Base-by-base conservation (phyloP, 495 filamentous ascomycete species). In the Xylaria nigripes region DNA sequence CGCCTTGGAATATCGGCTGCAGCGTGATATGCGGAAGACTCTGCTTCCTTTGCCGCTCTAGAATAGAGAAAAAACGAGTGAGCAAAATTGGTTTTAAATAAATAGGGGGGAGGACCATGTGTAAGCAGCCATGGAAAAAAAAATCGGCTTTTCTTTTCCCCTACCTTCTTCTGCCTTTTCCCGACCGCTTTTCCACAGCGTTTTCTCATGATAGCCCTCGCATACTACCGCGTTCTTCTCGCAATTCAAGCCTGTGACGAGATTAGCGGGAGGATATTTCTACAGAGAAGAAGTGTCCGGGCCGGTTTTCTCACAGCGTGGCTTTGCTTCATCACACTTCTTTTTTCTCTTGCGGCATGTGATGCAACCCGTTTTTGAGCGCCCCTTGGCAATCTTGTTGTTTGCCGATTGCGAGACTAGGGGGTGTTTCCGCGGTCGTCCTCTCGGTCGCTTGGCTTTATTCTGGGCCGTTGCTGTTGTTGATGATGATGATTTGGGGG, bases 311-410 rank as follows among this genome's bases (percentile, higher is more conserved):
- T 79, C 77, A 81, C 88, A 95, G 61, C 80, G 74, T 50, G 90
- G 90, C 62, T 91, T 94, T n/a, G 84, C 83, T 74, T 96, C 90
- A 65, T 95, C 90, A 71, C 90, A 96, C 73, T 96, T 96, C 85
- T 95, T 96, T 75, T 95, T 95, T 27, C 90, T 77, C 62, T 86
- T 85, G 51, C 90, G 80, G 74, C 90, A 96, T 45, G 90, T 96
- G 52, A 93, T 85, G 70, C 90, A 96, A 0, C 90, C 90, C 3
- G 90, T 95, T 74, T 96, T 96, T 54, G 89, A 94, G 18, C 90
- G 78, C n/a, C 86, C 87, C 61, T 94, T 93, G 45, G 88, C 82
- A 50, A 86, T 68, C 59, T 93, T 93, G 68, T 75, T 80, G 25
- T 68, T 64, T 12, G 61, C 54, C 34, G 68, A 56, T 45, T 68